Conservation (phyloP, 179 eudicot species). For the Drosera spatulata region DNA sequence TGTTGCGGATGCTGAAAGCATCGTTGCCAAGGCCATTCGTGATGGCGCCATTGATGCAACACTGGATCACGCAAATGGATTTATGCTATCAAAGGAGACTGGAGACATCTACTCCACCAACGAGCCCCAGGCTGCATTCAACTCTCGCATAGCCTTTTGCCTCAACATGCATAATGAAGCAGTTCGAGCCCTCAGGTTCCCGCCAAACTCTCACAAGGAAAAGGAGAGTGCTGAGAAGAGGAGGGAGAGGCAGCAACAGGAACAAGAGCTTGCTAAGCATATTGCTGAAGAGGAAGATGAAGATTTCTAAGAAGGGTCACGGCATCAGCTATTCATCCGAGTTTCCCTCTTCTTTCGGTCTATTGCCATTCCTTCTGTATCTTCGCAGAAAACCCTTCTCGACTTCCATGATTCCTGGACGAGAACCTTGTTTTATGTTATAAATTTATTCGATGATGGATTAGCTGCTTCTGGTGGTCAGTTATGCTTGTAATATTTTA, state of each 20-base stretch:
- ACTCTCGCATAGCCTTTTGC: constrained; percentile 92
- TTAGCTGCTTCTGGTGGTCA: too few relatives aligned
- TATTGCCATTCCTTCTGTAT: too few relatives aligned
- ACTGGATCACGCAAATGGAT: constrained; percentile 78
- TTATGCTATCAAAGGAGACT: constrained; percentile 89
- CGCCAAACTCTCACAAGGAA: constrained; percentile 88
- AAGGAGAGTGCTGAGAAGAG: constrained; percentile 98
- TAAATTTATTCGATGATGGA: too few relatives aligned
- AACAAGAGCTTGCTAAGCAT: constrained; percentile 94
- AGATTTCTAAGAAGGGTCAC: constrained; percentile 38
- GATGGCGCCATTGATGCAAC: constrained; percentile 93
- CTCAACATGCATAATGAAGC: constrained; percentile 97
- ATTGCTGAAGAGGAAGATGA: constrained; percentile 98
- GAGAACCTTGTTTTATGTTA: too few relatives aligned
- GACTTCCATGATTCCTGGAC: too few relatives aligned
- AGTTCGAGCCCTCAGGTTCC: constrained; percentile 81
- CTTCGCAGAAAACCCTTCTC: too few relatives aligned
- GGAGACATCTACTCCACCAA: constrained; percentile 94
- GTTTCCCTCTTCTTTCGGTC: too few relatives aligned
- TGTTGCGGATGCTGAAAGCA: constrained; percentile 95
- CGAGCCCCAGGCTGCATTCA: constrained; percentile 87
- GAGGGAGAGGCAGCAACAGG: constrained; percentile 94
- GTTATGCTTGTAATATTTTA: too few relatives aligned
- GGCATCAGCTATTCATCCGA: not conserved
- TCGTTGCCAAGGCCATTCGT: constrained; percentile 22